Base-by-base conservation (phyloP, 225 moss, liverwort and hornwort genomes). In the Anthoceros angustus region DNA sequence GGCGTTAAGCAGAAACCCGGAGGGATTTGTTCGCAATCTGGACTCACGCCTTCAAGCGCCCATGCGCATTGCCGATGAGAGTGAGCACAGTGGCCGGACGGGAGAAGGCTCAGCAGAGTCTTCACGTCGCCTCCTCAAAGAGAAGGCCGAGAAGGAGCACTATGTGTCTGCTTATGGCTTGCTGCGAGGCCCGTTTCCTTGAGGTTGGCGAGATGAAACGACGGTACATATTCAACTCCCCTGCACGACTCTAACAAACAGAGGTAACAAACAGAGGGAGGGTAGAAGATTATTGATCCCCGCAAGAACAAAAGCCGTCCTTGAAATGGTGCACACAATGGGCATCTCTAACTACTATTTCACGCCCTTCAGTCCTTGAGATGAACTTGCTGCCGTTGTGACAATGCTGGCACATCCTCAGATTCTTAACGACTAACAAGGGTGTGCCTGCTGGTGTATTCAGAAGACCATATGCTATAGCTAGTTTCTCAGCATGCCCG, bases 341-440 rank as follows among this genome's bases (percentile, higher is more conserved):
- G 4, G 32, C 32, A 32, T 32, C 32, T 32, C 32, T 32, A 32
- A 32, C 32, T 48, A 48, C 18, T 48, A 48, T 48, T 48, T 48
- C 46, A 48, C 46, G 46, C 46, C 46, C 46, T 48, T 48, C 46
- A 48, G 46, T 48, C 18, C 46, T 48, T 12, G 46, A 48, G 46
- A 48, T 12, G 46, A 48, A 12, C 46, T 48, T 48, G 18, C 14
- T 48, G 46, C 46, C 46, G 18, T 48, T 6, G 46, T 48, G 46
- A 18, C 46, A 48, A 18, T 48, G 14, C 14, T 48, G 12, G 46
- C 46, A 48, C 46, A 48, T 48, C 18, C 46, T 48, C 18, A 48
- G 46, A 18, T 48, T 48, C 46, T 48, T 48, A 12, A 48, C 46
- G 14, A 48, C 46, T 48, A 48, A 48, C 12, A 48, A 18, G 18